Percentiles rank a stretch among this genome's conserved stretches.
phyloP scores from a whole-genome alignment of 768 basidiomycete species.

The Pisolithus tinctorius region DNA sequence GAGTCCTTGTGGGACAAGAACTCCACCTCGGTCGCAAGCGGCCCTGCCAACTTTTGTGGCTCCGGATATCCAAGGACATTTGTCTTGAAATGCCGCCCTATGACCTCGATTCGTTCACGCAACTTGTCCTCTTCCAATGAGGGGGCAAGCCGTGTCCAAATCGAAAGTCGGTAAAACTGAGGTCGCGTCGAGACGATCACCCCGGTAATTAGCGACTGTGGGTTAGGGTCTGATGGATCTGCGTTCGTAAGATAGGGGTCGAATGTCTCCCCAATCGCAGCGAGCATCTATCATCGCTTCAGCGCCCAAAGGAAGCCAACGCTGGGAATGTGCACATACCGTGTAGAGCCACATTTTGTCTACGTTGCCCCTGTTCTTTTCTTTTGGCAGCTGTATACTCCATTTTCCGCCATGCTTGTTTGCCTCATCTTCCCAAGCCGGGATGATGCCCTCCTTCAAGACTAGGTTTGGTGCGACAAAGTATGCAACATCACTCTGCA shows the following conservation, averaged over 20 bases:
- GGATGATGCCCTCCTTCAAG: slow-evolving; percentile 84
- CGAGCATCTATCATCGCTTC: slow-evolving; percentile 78
- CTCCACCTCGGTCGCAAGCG: slow-evolving; percentile 93
- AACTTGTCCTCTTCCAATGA: slow-evolving; percentile 51
- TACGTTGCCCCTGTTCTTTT: slow-evolving; percentile 78
- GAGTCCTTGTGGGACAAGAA: slow-evolving; percentile 93
- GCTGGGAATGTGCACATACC: slow-evolving; percentile 37
- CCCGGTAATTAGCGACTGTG: slow-evolving; percentile 73
- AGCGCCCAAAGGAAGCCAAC: background rate
- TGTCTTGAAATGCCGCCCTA: slow-evolving; percentile 89
- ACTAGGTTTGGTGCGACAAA: slow-evolving; percentile 4
- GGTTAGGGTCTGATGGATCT: slow-evolving; percentile 34
- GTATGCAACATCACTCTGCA: slow-evolving; percentile 1
- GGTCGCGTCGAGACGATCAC: slow-evolving; percentile 94
- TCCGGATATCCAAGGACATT: slow-evolving; percentile 79
- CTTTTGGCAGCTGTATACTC: slow-evolving; percentile 95
- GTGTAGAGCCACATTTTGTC: slow-evolving; percentile 99
- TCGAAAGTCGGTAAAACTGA: slow-evolving; percentile 92
- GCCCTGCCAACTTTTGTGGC: slow-evolving; percentile 66
- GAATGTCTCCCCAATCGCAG: slow-evolving; percentile 98
- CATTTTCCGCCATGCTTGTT: slow-evolving; percentile 98
- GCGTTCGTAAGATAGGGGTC: slow-evolving; percentile 70
- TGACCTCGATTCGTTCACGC: slow-evolving; percentile 73
- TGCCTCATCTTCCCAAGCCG: slow-evolving; percentile 95
- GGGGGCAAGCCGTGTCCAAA: slow-evolving; percentile 93